Conservation (phyloP, 306 rosid genomes). For the Rosa rugosa region DNA sequence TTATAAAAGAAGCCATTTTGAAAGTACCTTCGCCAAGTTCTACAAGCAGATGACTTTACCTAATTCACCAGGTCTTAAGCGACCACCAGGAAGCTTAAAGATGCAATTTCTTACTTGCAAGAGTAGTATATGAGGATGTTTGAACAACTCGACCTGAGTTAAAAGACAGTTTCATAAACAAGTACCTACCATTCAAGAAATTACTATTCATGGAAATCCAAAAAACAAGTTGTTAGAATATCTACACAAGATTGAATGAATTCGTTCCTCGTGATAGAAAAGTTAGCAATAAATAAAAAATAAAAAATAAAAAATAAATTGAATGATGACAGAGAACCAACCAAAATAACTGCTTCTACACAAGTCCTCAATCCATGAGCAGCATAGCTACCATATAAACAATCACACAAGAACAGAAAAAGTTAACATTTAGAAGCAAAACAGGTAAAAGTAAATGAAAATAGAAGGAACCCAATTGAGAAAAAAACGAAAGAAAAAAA, state of each 20-base stretch:
- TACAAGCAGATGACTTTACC: conserved; percentile 38
- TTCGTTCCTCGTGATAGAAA: too few species aligned
- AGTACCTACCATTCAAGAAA: background rate
- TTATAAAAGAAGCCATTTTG: conserved; percentile 1
- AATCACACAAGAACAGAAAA: background rate
- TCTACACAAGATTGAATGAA: too few species aligned
- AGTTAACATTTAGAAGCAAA: background rate
- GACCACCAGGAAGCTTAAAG: conserved; percentile 90
- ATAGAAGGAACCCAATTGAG: background rate
- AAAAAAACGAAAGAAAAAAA: background rate
- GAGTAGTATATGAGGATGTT: conserved; percentile 80
- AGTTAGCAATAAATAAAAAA: too few species aligned
- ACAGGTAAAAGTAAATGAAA: background rate
- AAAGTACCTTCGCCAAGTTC: background rate
- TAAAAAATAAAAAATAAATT: too few species aligned
- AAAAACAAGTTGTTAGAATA: background rate
- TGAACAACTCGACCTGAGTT: conserved; percentile 86
- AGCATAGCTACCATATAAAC: conserved; percentile 50
- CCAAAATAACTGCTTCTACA: conserved; percentile 82
- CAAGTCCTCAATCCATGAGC: conserved; percentile 68
- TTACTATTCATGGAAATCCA: background rate
- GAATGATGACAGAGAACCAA: conserved; percentile 25
- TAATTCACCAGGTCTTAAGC: conserved; percentile 81
- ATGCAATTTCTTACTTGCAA: conserved; percentile 74
- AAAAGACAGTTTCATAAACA: background rate